Evolutionary conservation across 352 stramenopile genomes (phyloP), one percentile per base, ranked within the genome.

Genomic region (Achlya hypogyna): DNA sequence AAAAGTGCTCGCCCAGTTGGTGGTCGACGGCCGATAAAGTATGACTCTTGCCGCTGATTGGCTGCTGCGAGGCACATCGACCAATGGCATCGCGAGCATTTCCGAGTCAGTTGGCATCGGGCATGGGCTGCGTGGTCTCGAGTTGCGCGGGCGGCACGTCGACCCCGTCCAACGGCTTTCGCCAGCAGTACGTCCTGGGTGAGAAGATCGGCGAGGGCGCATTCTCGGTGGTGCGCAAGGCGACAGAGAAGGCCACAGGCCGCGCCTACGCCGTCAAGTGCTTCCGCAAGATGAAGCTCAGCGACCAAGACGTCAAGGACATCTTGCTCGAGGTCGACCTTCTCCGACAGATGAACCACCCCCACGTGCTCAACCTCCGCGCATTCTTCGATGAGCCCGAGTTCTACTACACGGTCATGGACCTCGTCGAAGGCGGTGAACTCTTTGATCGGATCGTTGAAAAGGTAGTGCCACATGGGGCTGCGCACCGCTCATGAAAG

Each of bases 351-450:
- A 71, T 58, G 47, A n/a, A 93, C 63, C 89, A 97, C 68, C 75
- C 82, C 12, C 87, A 97, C 71, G 96, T 97, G 66, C 91, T 97
- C 77, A 83, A 75, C 49, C 76, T 97, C n/a, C 72, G 90, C 38
- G 93, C 96, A 60, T 96, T 97, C 73, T 98, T 93, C 54, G 75
- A 89, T 35, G 89, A 96, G 45, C 75, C 75, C 5, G 87, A 96
- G 32, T 88, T 91, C 72, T 95, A 93, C 67, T 96, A 95, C 72
- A 71, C 95, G 20, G 86, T 96, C 16, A 95, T 82, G 8, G 88
- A 96, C 70, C 89, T 93, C 51, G 77, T 94, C 4, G 74, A 82
- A 29, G 88, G 88, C 35, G 88, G 88, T 12, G 88, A 96, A 68
- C 78, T 96, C 38, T 96, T 96, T 71, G 87, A 96, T 51, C 87